These are phyloP conservation scores for Stephania japonica DNA, from an alignment of 164 flowering plant species.

Conservation along the genomic window DNA sequence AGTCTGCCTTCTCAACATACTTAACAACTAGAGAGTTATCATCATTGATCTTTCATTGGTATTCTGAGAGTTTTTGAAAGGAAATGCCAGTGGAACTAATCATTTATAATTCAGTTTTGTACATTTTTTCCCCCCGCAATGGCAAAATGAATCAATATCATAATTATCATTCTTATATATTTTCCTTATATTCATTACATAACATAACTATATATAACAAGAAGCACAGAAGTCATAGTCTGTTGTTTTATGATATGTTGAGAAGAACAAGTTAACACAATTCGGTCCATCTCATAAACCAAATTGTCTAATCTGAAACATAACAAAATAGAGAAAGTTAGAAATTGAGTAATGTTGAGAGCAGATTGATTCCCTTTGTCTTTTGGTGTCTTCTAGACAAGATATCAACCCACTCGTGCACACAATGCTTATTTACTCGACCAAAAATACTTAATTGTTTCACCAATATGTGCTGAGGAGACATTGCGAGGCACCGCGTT, in stretches of 20 bases:
- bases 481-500: background rate
- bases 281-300: background rate
- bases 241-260: too few species aligned
- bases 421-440: background rate
- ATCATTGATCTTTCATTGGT: background rate
- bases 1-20: constrained; percentile 28
- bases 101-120: background rate
- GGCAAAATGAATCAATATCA: background rate
- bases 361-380: background rate
- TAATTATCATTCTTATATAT: too few species aligned
- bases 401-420: constrained; percentile 6
- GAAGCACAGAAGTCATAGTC: background rate
- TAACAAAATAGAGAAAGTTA: background rate
- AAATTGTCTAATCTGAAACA: background rate
- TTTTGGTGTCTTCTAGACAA: background rate
- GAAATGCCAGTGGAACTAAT: constrained; percentile 2
- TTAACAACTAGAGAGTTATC: constrained; percentile 7
- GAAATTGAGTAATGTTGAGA: background rate
- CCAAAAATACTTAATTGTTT: background rate
- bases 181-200: too few species aligned
- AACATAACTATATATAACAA: too few species aligned
- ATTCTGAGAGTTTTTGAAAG: constrained; percentile 6
- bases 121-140: background rate
- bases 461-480: background rate
- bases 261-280: too few species aligned